phyloP scores from a whole-genome alignment of 129 eudicot species.

The Helianthus annuus region DNA sequence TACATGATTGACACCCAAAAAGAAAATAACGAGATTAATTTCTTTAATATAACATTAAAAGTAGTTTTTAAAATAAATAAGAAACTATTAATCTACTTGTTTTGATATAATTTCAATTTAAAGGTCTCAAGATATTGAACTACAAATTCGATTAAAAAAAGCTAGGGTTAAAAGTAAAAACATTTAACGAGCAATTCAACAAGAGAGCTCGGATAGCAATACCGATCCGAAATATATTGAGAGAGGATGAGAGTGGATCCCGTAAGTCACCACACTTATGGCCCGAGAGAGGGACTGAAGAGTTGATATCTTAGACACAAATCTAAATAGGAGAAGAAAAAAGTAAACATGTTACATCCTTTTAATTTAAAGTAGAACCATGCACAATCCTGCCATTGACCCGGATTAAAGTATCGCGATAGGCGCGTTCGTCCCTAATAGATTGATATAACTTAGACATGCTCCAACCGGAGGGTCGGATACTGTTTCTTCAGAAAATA shows the following conservation, averaged over 20 bases:
- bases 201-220: not conserved
- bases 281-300: not conserved
- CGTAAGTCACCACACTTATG: not conserved
- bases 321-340: not conserved
- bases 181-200: not conserved
- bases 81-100: too few species aligned
- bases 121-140: not conserved
- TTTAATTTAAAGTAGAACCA: not conserved
- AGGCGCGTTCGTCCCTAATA: not conserved
- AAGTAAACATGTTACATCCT: not conserved
- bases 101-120: too few species aligned
- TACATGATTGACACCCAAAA: too few species aligned
- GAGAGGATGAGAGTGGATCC: too few species aligned
- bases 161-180: not conserved
- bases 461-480: not conserved
- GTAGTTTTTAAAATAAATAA: too few species aligned
- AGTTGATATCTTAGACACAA: not conserved
- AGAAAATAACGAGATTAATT: too few species aligned
- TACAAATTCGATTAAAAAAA: not conserved
- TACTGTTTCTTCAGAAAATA: not conserved
- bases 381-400: slow-evolving; percentile 5
- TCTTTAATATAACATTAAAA: too few species aligned
- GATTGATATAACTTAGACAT: slow-evolving; percentile 9
- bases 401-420: not conserved
- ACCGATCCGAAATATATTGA: not conserved